Base-by-base conservation (phyloP, 768 basidiomycete genomes). In the Steccherinum ochraceum region DNA sequence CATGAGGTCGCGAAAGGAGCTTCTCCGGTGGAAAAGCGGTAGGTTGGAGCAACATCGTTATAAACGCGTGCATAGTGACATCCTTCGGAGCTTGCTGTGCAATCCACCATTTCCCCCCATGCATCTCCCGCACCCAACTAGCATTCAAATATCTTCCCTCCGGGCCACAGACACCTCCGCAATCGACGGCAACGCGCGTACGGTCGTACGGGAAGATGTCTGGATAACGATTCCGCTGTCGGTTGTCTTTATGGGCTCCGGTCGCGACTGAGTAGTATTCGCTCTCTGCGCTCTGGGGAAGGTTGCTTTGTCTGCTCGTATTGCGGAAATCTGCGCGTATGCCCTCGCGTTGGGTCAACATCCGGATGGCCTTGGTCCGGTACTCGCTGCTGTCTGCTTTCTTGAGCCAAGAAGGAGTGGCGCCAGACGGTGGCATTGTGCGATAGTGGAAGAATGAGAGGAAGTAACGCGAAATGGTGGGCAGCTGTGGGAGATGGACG, bases 151-250 rank as follows among this genome's bases (percentile, higher is more conserved):
- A 94, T 45, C 78, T 68, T 12, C 76, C 76, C 0, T 61, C 45
- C 51, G 23, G 51, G 48, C 48, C 49, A n/a, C n/a, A n/a, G 46
- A 43, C 43, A 49, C 24, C 47, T 30, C 60, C 56, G 11, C 59
- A 56, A 12, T 69, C 69, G 13, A 83, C 72, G n/a, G 78, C 61
- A 24, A 91, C 81, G 13, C 88, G 78, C 0, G 87, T 92, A 45
- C 87, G 78, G 67, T 94, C 89, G 63, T 92, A 94, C 0, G 92
- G 87, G 44, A 79, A 67, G 48, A 93, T 76, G 58, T 90, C 79
- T 24, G 61, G 46, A 58, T 93, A 93, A 12, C 91, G 85, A 70
- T 92, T 91, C 25, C 64, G 66, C 43, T 57, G 57, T 19, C 59
- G 45, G 59, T 86, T 78, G 23, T 61, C 63, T 24, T 71, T 70